phyloP scores from a whole-genome alignment of 2,329 filamentous ascomycete species.

The Diaporthe vexans region DNA sequence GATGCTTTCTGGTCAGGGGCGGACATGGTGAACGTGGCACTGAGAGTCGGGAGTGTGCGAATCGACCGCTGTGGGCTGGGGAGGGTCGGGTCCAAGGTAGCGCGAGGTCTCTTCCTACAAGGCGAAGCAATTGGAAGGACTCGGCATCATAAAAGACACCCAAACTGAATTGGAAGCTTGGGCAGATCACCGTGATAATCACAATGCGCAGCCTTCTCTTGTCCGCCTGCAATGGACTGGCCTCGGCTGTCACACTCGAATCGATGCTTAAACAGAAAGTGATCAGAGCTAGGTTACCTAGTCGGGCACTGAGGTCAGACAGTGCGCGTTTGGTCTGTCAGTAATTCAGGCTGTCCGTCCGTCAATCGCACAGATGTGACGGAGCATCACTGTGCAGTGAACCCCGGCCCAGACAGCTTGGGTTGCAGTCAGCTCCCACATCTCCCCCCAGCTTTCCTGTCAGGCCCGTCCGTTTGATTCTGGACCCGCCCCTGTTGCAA shows the following conservation, averaged over 20 bases:
- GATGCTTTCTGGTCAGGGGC: conserved; percentile 22
- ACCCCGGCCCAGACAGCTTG: conserved; percentile 13
- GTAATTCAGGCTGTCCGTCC: background rate
- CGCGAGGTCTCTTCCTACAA: background rate
- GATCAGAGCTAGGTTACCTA: conserved; percentile 20
- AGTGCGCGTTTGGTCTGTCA: conserved; percentile 17
- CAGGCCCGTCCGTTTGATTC: conserved; percentile 2
- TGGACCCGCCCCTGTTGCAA: conserved; percentile 22
- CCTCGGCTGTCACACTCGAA: background rate
- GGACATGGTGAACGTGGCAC: conserved; percentile 13
- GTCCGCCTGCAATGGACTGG: background rate
- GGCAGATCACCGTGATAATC: background rate
- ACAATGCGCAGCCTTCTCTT: background rate
- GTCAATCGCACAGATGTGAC: conserved; percentile 11
- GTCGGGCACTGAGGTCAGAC: conserved; percentile 16
- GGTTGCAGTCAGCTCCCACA: conserved; percentile 24
- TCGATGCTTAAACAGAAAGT: background rate
- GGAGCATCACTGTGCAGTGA: background rate
- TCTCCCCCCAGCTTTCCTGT: conserved; percentile 23
- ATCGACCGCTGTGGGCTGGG: background rate
- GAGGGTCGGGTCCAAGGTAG: background rate
- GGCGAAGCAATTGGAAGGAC: background rate
- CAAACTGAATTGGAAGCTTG: background rate
- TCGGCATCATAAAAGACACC: background rate
- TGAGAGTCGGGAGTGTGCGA: background rate